Evolutionary conservation across 257 asterid genomes (phyloP), one percentile per base, ranked within the genome.

Genomic region (Avicennia marina): DNA sequence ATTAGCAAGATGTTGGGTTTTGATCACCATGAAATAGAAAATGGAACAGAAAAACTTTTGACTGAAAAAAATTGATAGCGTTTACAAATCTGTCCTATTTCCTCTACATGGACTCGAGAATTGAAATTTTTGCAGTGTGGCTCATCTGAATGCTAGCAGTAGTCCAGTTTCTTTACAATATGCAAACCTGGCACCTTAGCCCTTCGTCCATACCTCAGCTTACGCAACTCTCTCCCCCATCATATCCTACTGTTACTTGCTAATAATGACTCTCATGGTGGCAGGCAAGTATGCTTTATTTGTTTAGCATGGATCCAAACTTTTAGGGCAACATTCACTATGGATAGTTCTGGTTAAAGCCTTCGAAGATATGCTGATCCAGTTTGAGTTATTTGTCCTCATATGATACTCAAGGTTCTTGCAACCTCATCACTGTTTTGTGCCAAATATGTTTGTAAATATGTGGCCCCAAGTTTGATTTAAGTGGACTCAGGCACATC

Each of bases 101-200:
- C 31, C 2, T 26, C 38, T 36, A 52, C 16, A 39, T n/a, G 66
- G 61, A 22, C 65, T 19, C 53, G 8, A 66, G 51, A 64, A 21
- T 58, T 44, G 48, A 25, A 46, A 0, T 63, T 54, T 34, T 71
- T 73, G 83, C 80, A 87, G 96, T 66, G 73, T 76, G 50, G 90
- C 96, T 17, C 94, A 83, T 70, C 79, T 85, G 71, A 72, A 79
- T 68, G 83, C 95, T 7, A n/a, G n/a, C n/a, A n/a, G 89, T 79
- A 24, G 76, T 63, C 49, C 96, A 89, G 75, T 56, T 88, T 48
- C 93, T 88, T 17, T 78, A 90, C 40, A 79, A 85, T 42, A 88
- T 88, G 60, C 85, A 84, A 67, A 78, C 60, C 74, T 49, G 69
- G 74, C 90, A 88, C 75, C 81, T 85, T 40, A 85, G 68, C 65